A percentile compares a stretch with the other conserved stretches of the same genome.
phyloP scores from a whole-genome alignment of 805 yeast species.

The Myxozyma vanderwaltii region DNA sequence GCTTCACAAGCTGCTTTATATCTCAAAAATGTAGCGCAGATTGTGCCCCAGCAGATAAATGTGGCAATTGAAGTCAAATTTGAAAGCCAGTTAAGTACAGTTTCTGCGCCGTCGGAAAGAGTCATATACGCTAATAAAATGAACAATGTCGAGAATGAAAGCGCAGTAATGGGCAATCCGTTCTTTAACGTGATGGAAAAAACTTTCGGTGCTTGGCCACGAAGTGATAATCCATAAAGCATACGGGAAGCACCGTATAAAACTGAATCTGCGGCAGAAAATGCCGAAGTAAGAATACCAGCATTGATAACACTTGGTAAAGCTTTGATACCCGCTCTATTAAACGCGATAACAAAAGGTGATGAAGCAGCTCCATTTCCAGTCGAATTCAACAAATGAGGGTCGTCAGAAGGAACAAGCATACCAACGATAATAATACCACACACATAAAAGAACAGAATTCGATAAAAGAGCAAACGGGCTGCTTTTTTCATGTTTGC shows the following conservation, averaged over 20 bases:
- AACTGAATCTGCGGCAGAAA: slow-evolving; percentile 58
- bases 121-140: slow-evolving; percentile 45
- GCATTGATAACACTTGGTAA: slow-evolving; percentile 81
- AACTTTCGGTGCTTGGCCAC: slow-evolving; percentile 71
- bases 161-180: slow-evolving; percentile 72
- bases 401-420: slow-evolving; percentile 70
- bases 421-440: slow-evolving; percentile 80
- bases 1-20: slow-evolving; percentile 61
- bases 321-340: slow-evolving; percentile 56
- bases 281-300: slow-evolving; percentile 70
- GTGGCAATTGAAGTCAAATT: slow-evolving; percentile 72
- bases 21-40: slow-evolving; percentile 60
- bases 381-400: slow-evolving; percentile 58
- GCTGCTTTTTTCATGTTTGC: slow-evolving; percentile 75
- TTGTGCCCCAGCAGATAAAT: slow-evolving; percentile 59
- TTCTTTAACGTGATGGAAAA: slow-evolving; percentile 61
- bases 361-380: slow-evolving; percentile 73
- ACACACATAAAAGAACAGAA: slow-evolving; percentile 66
- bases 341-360: slow-evolving; percentile 83
- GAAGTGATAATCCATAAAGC: slow-evolving; percentile 67
- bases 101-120: slow-evolving; percentile 57
- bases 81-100: slow-evolving; percentile 71
- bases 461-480: slow-evolving; percentile 69
- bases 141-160: slow-evolving; percentile 56
- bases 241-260: slow-evolving; percentile 45